Evolutionary conservation across 2,329 filamentous ascomycete genomes (phyloP).

Genomic region (Emmonsiellopsis sp.): DNA sequence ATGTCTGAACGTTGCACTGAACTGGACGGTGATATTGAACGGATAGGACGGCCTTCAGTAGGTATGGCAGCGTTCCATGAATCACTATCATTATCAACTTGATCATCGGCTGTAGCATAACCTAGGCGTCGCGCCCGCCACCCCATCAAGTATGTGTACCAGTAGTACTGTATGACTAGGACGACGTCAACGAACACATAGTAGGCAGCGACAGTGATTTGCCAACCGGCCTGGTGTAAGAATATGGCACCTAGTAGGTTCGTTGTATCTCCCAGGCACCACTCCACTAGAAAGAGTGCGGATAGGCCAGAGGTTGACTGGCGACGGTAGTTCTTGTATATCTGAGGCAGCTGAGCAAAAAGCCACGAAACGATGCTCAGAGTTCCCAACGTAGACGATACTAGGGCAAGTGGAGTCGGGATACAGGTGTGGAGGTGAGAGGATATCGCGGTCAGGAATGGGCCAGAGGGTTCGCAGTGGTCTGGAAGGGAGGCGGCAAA

Average conservation of each 20-base stretch:
- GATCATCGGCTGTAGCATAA: conserved; percentile 17
- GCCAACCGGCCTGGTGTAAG: conserved; percentile 57
- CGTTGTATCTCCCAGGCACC: conserved; percentile 55
- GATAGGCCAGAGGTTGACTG: conserved; percentile 57
- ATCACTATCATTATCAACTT: conserved; percentile 19
- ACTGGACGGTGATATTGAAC: conserved; percentile 12
- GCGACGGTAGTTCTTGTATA: conserved; percentile 58
- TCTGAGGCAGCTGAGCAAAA: conserved; percentile 60
- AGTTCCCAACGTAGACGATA: conserved; percentile 52
- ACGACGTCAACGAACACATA: conserved; percentile 58
- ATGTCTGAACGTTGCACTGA: conserved; percentile 17
- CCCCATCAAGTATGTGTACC: conserved; percentile 52
- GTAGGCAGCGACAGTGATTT: conserved; percentile 56
- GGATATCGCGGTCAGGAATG: conserved; percentile 50
- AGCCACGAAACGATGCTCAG: conserved; percentile 60
- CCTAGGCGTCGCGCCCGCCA: conserved; percentile 31
- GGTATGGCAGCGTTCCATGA: conserved; percentile 31
- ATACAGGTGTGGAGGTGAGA: conserved; percentile 54
- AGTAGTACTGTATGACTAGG: conserved; percentile 55
- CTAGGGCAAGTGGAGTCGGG: conserved; percentile 53
- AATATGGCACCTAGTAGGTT: conserved; percentile 56
- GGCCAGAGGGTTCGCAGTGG: conserved; percentile 52
- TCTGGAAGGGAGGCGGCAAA: conserved; percentile 38
- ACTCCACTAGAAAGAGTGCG: conserved; percentile 57
- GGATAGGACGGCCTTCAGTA: conserved; percentile 22